Base-by-base conservation (phyloP, 345 rosid genomes). In the Salix udensis region DNA sequence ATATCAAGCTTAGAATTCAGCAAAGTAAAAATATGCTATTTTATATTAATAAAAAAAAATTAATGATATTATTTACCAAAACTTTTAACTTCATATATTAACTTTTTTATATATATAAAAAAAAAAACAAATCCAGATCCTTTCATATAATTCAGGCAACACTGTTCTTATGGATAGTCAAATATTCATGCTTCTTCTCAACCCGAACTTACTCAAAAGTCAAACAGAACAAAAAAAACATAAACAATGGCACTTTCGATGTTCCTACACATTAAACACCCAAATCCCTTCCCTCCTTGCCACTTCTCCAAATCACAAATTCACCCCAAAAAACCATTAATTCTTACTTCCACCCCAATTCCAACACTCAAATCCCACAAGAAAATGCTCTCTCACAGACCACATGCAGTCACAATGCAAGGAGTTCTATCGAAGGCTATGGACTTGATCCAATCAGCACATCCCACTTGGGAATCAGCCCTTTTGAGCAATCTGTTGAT, bases 391-490 rank as follows among this genome's bases (percentile, higher is more conserved):
- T 46, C 74, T 16, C 79, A 79, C 60, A 77, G 78, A 53, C 73
- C 80, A 77, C 79, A 80, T 64, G 78, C 91, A 4, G 16, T 79
- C 40, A 83, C 94, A 4, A 16, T 86, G 44, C 81, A 82, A 31
- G 88, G 85, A 37, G 83, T 83, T 12, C 74, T 92, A 16, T 82
- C 92, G 30, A 90, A 81, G 72, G 88, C 96, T 30, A 64, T 93
- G 71, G 81, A 55, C 31, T 75, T 91, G 77, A 77, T 91, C 66
- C 92, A 88, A 75, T 80, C 91, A 24, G 37, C 92, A 0, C 89
- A 93, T 2, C 92, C 96, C 28, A 88, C 94, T 1, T 96, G 99
- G 99, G 80, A 82, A 48, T 93, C 98, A 11, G 89, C 99, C 5
- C 52, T 93, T 70, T 87, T 94, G 81, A 91, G 84, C 77, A 96